Evolutionary conservation across 306 rosid genomes (phyloP).

Genomic region (Citrullus amarus): DNA sequence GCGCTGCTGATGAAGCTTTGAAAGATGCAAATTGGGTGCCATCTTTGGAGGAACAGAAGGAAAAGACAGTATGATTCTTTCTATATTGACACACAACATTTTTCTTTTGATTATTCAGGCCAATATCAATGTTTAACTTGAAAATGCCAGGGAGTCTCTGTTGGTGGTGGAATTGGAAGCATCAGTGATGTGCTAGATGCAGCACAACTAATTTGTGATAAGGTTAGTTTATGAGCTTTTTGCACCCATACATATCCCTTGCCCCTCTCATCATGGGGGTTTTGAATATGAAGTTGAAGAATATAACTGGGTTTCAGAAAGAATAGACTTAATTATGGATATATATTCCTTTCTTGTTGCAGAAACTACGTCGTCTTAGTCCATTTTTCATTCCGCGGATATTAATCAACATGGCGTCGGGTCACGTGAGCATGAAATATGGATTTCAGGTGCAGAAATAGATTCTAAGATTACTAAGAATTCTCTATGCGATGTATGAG

Average conservation of each 20-base stretch:
- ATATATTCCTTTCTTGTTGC: neutral
- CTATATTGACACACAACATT: neutral
- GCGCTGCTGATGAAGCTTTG: constrained; percentile 93
- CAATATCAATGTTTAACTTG: constrained; percentile 17
- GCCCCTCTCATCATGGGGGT: neutral
- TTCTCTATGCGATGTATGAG: neutral
- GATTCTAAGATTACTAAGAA: neutral
- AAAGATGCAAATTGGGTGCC: constrained; percentile 86
- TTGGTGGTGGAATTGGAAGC: constrained; percentile 96
- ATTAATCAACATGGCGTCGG: constrained; percentile 93
- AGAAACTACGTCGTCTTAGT: constrained; percentile 91
- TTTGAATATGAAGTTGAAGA: neutral
- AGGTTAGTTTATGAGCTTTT: constrained; percentile 31
- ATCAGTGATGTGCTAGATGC: constrained; percentile 75
- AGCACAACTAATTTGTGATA: constrained; percentile 71
- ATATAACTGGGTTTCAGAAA: constrained; percentile 4
- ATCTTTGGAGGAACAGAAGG: constrained; percentile 52
- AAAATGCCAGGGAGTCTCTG: constrained; percentile 63
- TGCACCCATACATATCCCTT: neutral
- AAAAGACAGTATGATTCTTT: constrained; percentile 58
- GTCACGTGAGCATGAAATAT: constrained; percentile 96
- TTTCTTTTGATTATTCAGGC: constrained; percentile 7
- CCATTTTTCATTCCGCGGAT: constrained; percentile 93
- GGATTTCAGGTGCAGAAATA: constrained; percentile 63
- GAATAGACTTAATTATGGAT: neutral